Base-by-base conservation (phyloP, 768 basidiomycete genomes). In the Dentipellis fragilis region DNA sequence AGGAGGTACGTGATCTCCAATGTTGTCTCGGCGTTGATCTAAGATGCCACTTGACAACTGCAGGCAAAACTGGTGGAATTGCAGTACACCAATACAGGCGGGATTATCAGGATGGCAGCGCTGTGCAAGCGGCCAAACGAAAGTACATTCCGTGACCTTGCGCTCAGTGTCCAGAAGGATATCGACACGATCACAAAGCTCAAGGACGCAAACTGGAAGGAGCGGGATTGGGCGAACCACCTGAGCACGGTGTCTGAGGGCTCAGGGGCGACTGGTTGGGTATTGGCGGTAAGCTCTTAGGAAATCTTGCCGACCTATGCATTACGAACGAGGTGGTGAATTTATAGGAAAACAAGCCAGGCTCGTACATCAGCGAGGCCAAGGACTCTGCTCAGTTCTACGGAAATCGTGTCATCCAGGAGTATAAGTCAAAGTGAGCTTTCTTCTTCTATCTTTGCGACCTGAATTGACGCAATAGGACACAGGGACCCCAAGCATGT, bases 381-480 rank as follows among this genome's bases (percentile, higher is more conserved):
- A 94, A 89, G 69, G 93, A 97, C 22, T 81, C 89, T 3, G 80
- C 86, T 10, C 77, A 81, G 65, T 99, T 91, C 72, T 98, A 92
- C 68, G 85, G 84, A 1, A 91, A 96, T 69, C 83, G 85, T 57
- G 79, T 98, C 48, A 84, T 93, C 70, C 91, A 93, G 69, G 91
- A 94, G 59, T 91, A 80, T 77, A 98, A 92, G 68, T 89, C 91
- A 7, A 91, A 90, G 95, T 93, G 29, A 49, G 48, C 57, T 63
- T 49, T 19, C 16, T 36, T 8, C 12, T 12, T 34, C 4, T 46
- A n/a, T 46, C 49, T 12, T 50, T 57, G 29, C 45, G 11, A 2
- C 22, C 48, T 14, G 17, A 22, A 49, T 8, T 49, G 22, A 49
- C 48, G 22, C 22, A 16, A 35, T 19, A 17, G 46, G 57, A 39